phyloP scores from a whole-genome alignment of 805 yeast species.

The Pichia deserticola region DNA sequence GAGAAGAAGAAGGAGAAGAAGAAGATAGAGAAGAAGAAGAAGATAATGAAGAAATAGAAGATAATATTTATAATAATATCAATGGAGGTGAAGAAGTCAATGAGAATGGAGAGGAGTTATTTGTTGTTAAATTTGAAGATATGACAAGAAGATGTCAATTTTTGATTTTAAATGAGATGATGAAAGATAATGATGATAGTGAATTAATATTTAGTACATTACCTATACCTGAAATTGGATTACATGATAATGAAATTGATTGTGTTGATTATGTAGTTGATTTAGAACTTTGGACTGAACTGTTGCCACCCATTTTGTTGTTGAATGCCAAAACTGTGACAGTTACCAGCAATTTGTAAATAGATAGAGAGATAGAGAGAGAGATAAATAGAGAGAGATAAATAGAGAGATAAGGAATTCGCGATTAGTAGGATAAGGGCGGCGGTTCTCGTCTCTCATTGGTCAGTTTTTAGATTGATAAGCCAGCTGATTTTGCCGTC shows the following conservation, averaged over 20 bases:
- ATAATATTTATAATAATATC: background rate
- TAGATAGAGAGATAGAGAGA: background rate
- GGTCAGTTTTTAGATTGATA: too few species aligned
- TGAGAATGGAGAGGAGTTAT: slow-evolving; percentile 3
- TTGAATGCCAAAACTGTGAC: slow-evolving; percentile 92
- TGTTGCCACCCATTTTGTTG: slow-evolving; percentile 73
- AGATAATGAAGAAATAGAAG: too few species aligned
- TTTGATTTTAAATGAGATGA: slow-evolving; percentile 82
- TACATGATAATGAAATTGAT: slow-evolving; percentile 62
- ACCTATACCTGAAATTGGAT: slow-evolving; percentile 80
- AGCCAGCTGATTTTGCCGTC: too few species aligned
- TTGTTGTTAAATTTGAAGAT: slow-evolving; percentile 4
- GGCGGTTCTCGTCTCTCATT: too few species aligned
- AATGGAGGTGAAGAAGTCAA: slow-evolving; percentile 1
- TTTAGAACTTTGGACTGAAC: slow-evolving; percentile 73
- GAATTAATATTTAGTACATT: slow-evolving; percentile 81
- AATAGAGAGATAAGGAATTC: too few species aligned
- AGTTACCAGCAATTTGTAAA: slow-evolving; percentile 75
- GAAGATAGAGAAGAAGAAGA: background rate
- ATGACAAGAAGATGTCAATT: slow-evolving; percentile 46
- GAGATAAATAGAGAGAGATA: too few species aligned
- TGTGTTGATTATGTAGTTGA: slow-evolving; percentile 70
- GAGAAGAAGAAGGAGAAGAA: background rate
- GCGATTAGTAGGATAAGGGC: too few species aligned
- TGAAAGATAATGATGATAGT: slow-evolving; percentile 28